Evolutionary conservation across 78 protist genomes (phyloP).

Genomic region (slime mould (Dictyostelium discoideum)): DNA sequence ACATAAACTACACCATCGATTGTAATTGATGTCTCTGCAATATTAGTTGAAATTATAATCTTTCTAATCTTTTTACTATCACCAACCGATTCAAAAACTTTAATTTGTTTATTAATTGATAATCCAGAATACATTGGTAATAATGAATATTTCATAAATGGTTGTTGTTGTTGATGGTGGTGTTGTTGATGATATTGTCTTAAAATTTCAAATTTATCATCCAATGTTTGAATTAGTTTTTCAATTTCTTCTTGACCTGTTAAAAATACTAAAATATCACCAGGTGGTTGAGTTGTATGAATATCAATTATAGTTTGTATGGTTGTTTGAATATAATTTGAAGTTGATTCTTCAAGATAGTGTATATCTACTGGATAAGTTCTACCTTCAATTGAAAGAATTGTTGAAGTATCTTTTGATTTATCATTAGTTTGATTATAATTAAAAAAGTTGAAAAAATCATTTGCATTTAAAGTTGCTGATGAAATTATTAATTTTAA

Average conservation of each 20-base stretch:
- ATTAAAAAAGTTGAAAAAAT: slow-evolving; percentile 82
- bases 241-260: slow-evolving; percentile 96
- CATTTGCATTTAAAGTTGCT: slow-evolving; percentile 94
- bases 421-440: slow-evolving; percentile 15
- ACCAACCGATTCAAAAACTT: slow-evolving; percentile 55
- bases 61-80: slow-evolving; percentile 86
- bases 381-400: slow-evolving; percentile 81
- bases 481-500: slow-evolving; percentile 93
- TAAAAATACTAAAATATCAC: slow-evolving; percentile 98
- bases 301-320: slow-evolving; percentile 97
- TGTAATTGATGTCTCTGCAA: slow-evolving; percentile 98
- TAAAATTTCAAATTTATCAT: slow-evolving; percentile 6
- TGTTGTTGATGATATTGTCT: not conserved
- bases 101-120: slow-evolving; percentile 78
- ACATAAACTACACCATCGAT: slow-evolving; percentile 96
- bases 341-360: slow-evolving; percentile 94
- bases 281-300: slow-evolving; percentile 97
- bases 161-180: not conserved
- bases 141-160: not conserved
- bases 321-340: slow-evolving; percentile 98
- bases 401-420: slow-evolving; percentile 44
- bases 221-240: not conserved
- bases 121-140: slow-evolving; percentile 87
- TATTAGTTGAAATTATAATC: slow-evolving; percentile 95
- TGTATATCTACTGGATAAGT: slow-evolving; percentile 90